phyloP scores from a whole-genome alignment of 2,329 filamentous ascomycete genomes.

The Fusarium solani-melongenae region DNA sequence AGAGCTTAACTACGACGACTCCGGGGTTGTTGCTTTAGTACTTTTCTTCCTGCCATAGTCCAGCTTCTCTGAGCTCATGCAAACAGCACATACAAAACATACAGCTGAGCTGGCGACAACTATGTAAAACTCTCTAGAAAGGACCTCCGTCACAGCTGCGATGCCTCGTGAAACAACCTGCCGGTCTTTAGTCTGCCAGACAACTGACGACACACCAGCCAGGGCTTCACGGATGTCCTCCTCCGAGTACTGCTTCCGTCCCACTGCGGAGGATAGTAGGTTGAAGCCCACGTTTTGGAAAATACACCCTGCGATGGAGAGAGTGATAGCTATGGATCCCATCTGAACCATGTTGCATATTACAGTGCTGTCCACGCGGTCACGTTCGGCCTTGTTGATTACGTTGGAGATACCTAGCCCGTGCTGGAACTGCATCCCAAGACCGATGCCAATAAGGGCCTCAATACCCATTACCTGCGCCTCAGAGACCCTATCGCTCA shows the following conservation, averaged over 20 bases:
- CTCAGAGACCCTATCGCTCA: neutral
- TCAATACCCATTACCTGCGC: neutral
- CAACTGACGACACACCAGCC: neutral
- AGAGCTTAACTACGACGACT: neutral
- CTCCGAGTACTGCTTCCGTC: neutral
- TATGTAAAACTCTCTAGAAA: neutral
- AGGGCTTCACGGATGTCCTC: constrained; percentile 3
- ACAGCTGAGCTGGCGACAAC: neutral
- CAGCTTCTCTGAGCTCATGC: neutral
- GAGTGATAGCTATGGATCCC: constrained; percentile 24
- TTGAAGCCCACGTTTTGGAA: neutral
- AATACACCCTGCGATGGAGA: constrained; percentile 4
- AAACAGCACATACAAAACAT: neutral
- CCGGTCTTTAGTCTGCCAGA: neutral
- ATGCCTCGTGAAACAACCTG: neutral
- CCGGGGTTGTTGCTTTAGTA: neutral
- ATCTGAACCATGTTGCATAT: constrained; percentile 51
- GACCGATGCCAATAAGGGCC: neutral
- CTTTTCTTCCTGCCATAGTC: neutral
- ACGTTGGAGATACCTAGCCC: constrained; percentile 45
- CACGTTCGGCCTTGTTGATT: constrained; percentile 41
- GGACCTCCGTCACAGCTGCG: neutral
- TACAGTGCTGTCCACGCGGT: constrained; percentile 44
- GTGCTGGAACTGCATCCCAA: constrained; percentile 1
- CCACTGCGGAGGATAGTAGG: neutral